Percentiles rank a stretch among this genome's conserved stretches.
These are phyloP conservation scores for Phytopythium helicoides DNA, from an alignment of 352 stramenopile genomes.

Conservation along the genomic window DNA sequence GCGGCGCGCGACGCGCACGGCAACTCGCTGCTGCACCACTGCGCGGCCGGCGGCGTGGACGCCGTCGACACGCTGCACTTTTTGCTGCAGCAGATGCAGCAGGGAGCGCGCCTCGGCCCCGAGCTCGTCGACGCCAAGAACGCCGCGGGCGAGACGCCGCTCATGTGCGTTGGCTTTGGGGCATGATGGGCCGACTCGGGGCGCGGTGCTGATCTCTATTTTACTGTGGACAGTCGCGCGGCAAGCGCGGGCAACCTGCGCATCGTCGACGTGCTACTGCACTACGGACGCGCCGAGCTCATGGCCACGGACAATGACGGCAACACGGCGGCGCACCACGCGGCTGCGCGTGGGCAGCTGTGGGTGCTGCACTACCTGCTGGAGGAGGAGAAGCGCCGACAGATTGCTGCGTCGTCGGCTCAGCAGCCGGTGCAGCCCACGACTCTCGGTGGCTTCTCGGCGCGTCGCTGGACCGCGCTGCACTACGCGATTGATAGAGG, in stretches of 20 bases:
- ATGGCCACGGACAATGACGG: conserved; percentile 48
- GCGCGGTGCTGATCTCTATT: too few relatives aligned
- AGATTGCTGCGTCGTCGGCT: conserved; percentile 14
- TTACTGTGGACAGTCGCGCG: conserved; percentile 57
- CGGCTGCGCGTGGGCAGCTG: conserved; percentile 63
- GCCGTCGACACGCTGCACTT: conserved; percentile 75
- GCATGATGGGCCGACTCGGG: too few relatives aligned
- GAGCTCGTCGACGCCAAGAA: conserved; percentile 57
- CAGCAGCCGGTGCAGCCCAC: conserved; percentile 14
- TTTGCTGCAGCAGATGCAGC: conserved; percentile 69
- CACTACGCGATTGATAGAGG: conserved; percentile 55
- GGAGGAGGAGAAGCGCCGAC: conserved; percentile 32
- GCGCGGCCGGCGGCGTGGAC: conserved; percentile 41
- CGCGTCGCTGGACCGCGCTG: conserved; percentile 35
- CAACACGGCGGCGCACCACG: conserved; percentile 71
- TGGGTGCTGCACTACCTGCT: conserved; percentile 77
- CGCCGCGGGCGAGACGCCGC: conserved; percentile 56
- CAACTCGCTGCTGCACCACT: conserved; percentile 68
- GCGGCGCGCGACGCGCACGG: conserved; percentile 34
- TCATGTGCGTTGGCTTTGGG: conserved; percentile 75
- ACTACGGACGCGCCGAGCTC: conserved; percentile 47
- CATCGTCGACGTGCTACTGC: conserved; percentile 56
- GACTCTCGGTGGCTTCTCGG: conserved; percentile 30
- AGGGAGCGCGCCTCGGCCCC: conserved; percentile 14
- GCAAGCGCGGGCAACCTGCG: conserved; percentile 67